Base-by-base conservation (phyloP, 2,329 filamentous ascomycete species). In the Chalaropsis ovoidea region DNA sequence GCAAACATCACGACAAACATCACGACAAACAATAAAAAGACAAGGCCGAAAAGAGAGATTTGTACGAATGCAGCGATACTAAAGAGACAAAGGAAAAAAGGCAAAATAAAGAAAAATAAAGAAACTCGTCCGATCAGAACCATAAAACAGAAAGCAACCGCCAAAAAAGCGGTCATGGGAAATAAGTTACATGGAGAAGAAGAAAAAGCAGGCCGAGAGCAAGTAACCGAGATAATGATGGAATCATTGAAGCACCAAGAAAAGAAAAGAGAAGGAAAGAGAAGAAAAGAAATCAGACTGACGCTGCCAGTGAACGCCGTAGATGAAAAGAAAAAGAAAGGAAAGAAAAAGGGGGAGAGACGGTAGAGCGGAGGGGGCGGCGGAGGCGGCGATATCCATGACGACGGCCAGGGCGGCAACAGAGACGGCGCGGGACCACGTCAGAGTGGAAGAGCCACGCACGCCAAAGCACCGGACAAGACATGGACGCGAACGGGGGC, bases 241-340 rank as follows among this genome's bases (percentile, higher is more conserved):
- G 42, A 62, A 62, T 62, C 61, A 35, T 45, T 62, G 61, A 62
- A 62, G 42, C 61, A 47, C 27, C 42, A 56, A 56, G 24, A 35
- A 35, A 2, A 35, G 17, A 10, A 8, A 7, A 35, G 17, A 10
- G 1, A 7, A 31, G 1, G 11, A n/a, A 49, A n/a, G 31, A n/a
- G 22, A 52, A 11, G n/a, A 24, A 22, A 27, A n/a, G 31, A 35
- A 10, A 7, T 17, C 19, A 17, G 5, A 56, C 13, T 27, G 52
- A 56, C 52, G 52, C 52, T 56, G 52, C 27, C 52, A 35, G 17
- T 17, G 52, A 56, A 56, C 52, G 52, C 52, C 52, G 15, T 27
- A 56, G 24, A 35, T 31, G 52, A 43, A 15, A 43, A 43, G 22
- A 27, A 56, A 56, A 27, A n/a, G 52, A 56, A 31, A 54, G 24